phyloP scores from a whole-genome alignment of 2,329 filamentous ascomycete species.

The Botrytis byssoidea region DNA sequence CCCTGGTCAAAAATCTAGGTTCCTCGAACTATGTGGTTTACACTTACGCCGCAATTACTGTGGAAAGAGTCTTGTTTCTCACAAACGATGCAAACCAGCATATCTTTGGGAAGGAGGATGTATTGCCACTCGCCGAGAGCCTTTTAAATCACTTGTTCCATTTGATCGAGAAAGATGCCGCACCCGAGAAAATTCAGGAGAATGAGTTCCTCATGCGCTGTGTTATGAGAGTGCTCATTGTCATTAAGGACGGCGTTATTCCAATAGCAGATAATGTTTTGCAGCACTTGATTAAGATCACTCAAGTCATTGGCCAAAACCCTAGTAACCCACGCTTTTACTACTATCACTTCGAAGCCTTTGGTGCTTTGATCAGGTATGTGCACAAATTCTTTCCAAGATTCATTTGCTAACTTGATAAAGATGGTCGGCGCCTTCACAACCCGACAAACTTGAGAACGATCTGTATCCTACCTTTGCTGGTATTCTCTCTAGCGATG shows the following conservation, averaged over 20 bases:
- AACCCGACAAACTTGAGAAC: constrained; percentile 73
- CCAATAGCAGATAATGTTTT: constrained; percentile 76
- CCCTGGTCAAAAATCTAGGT: constrained; percentile 86
- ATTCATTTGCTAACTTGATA: not conserved
- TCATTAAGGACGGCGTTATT: constrained; percentile 79
- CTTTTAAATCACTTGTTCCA: constrained; percentile 87
- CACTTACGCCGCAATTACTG: constrained; percentile 92
- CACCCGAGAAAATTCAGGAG: constrained; percentile 92
- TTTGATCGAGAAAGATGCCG: constrained; percentile 79
- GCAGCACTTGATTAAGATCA: constrained; percentile 82
- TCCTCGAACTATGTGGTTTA: constrained; percentile 95
- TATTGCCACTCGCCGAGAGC: constrained; percentile 80
- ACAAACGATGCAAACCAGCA: constrained; percentile 72
- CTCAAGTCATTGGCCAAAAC: constrained; percentile 87
- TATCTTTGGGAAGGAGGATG: constrained; percentile 75
- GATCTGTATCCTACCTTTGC: constrained; percentile 83
- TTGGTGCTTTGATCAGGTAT: constrained; percentile 75
- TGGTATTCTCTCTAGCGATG: constrained; percentile 73
- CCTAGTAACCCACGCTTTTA: constrained; percentile 98
- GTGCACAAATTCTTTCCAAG: not conserved
- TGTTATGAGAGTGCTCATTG: constrained; percentile 94
- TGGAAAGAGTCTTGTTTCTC: constrained; percentile 89
- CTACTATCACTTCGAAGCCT: constrained; percentile 95
- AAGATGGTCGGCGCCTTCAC: constrained; percentile 63
- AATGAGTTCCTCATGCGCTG: constrained; percentile 99